phyloP scores from a whole-genome alignment of 495 filamentous ascomycete genomes.

The Tirmania nivea region DNA sequence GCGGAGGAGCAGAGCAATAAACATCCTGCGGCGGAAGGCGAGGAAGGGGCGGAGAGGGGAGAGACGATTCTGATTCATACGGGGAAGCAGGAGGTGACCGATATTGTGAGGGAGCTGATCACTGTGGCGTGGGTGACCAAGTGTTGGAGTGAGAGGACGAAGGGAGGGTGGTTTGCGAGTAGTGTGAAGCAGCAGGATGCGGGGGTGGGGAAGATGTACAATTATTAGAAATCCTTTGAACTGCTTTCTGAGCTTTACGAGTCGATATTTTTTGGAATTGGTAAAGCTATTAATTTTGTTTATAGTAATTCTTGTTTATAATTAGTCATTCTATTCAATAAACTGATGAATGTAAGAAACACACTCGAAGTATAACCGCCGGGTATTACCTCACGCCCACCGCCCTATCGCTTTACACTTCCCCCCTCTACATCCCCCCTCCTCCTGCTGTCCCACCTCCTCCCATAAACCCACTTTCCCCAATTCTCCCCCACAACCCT shows the following conservation, averaged over 20 bases:
- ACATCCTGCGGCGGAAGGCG: background rate
- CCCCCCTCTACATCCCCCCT: background rate
- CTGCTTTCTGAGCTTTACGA: too few relatives aligned
- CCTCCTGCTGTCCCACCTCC: background rate
- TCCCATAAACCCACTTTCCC: conserved; percentile 55
- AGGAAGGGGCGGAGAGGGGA: background rate
- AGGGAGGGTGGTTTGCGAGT: background rate
- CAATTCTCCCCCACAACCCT: conserved; percentile 53
- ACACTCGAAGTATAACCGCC: too few relatives aligned
- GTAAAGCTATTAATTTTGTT: too few relatives aligned
- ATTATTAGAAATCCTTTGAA: too few relatives aligned
- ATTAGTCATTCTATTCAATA: too few relatives aligned
- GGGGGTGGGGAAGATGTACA: too few relatives aligned
- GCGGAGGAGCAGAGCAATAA: background rate
- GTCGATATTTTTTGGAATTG: too few relatives aligned
- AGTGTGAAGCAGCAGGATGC: too few relatives aligned
- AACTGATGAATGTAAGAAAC: too few relatives aligned
- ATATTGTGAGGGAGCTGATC: background rate
- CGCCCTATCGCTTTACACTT: background rate
- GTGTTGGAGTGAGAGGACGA: background rate
- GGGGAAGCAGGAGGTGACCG: background rate
- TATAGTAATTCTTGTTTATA: too few relatives aligned
- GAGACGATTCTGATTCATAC: background rate
- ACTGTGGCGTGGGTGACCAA: background rate
- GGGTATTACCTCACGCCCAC: background rate